Evolutionary conservation across 352 stramenopile genomes (phyloP).

Genomic region (Plasmopara halstedii): DNA sequence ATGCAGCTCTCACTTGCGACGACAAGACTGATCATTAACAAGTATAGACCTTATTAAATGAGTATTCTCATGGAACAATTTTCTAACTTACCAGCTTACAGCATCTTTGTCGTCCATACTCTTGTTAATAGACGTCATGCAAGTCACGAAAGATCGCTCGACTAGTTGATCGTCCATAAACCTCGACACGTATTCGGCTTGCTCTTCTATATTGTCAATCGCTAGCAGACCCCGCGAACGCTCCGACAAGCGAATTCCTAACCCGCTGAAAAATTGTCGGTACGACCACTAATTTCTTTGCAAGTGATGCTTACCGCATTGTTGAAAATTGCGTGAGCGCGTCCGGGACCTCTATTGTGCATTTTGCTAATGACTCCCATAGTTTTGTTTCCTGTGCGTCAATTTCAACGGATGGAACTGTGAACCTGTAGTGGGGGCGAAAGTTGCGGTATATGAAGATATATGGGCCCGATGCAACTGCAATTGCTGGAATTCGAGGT

Average conservation of each 20-base stretch:
- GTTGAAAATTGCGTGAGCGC: slow-evolving; percentile 54
- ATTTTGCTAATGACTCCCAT: slow-evolving; percentile 64
- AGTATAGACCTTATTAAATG: background rate
- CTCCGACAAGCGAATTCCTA: slow-evolving; percentile 63
- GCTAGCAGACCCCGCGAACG: slow-evolving; percentile 61
- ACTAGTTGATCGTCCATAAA: slow-evolving; percentile 74
- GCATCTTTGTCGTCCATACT: slow-evolving; percentile 80
- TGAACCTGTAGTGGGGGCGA: slow-evolving; percentile 88
- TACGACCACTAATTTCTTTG: background rate
- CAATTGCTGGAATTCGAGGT: slow-evolving; percentile 73
- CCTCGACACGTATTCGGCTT: slow-evolving; percentile 71
- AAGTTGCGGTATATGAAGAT: slow-evolving; percentile 91
- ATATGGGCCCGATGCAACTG: slow-evolving; percentile 76
- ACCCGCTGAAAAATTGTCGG: slow-evolving; percentile 22
- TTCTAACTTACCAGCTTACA: slow-evolving; percentile 45
- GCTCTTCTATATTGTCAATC: slow-evolving; percentile 77
- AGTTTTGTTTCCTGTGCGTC: slow-evolving; percentile 60
- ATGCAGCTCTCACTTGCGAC: slow-evolving; percentile 80
- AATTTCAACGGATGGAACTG: slow-evolving; percentile 68
- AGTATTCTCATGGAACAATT: background rate
- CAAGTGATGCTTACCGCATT: slow-evolving; percentile 29
- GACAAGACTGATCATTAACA: slow-evolving; percentile 44
- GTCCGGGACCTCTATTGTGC: slow-evolving; percentile 57
- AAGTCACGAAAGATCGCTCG: slow-evolving; percentile 74
- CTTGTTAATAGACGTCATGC: slow-evolving; percentile 86